Base-by-base conservation (phyloP, 78 protist genomes). In the Protostelium mycophagum region DNA sequence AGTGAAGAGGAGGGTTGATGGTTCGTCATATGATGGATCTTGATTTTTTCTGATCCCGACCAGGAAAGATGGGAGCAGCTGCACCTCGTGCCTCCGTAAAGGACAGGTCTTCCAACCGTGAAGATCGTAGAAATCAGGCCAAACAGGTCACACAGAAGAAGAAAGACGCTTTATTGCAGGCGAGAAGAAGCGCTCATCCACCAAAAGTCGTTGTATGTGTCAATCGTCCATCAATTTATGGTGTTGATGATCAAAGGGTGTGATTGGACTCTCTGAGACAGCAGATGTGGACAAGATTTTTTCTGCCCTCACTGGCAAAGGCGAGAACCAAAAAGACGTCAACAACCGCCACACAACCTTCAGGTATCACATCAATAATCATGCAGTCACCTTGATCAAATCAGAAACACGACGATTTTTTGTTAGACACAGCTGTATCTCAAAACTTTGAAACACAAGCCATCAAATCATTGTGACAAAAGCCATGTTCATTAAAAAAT, bases 1-100 rank as follows among this genome's bases (percentile, higher is more conserved):
- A 28, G 38, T 91, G 29, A 91, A 91, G 38, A 83, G 94, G 63
- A 91, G 88, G 89, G 89, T 91, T 16, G 83, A 28, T 37, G 94
- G 94, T 88, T 86, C 5, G 16, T 51, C 73, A 16, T 25, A 25
- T 51, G 73, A 51, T 5, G 16, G 5, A 5, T 51, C 73, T 25
- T 51, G 5, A 5, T 25, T 51, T 5, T 51, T 51, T 25, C 5
- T 25, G 73, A 25, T 51, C 16, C 73, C 31, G 16, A n/a, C n/a
- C n/a, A 51, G 73, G 73, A 25, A 91, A 85, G 51, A 88, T 73
- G 94, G 89, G 63, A 51, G 88, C 36, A 91, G 84, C 28, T 35
- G 89, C 35, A 73, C 38, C 37, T 88, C 88, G 94, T 89, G 84
- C 84, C 38, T 34, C 38, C 9, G 34, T 91, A 9, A 91, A 91